Conservation (phyloP, 2,329 filamentous ascomycete species). For the Aspergillus felis region DNA sequence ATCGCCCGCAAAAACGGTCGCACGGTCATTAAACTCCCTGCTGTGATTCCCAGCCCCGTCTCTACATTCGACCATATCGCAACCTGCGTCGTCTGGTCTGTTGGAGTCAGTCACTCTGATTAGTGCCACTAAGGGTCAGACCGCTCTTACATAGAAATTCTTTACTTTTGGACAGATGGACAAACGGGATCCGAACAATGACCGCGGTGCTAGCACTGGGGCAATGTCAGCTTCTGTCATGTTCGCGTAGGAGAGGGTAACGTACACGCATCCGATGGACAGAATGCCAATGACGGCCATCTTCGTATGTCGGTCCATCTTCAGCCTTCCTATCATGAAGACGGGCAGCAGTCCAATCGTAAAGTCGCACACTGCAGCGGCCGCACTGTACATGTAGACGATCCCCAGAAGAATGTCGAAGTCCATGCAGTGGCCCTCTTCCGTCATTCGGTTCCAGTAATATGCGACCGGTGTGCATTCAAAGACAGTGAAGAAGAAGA, state of each 20-base stretch:
- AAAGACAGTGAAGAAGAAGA: constrained; percentile 48
- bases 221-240: background rate
- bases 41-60: background rate
- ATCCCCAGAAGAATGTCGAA: constrained; percentile 23
- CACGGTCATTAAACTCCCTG: background rate
- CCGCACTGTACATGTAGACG: constrained; percentile 25
- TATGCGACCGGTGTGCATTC: constrained; percentile 48
- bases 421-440: constrained; percentile 39
- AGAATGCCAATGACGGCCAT: background rate
- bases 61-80: background rate
- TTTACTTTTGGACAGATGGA: background rate
- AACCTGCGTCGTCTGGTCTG: background rate
- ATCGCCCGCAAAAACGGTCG: background rate
- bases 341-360: constrained; percentile 48
- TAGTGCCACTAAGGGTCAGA: background rate
- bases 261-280: background rate
- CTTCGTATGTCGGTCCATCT: background rate
- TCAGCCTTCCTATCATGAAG: background rate
- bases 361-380: constrained; percentile 42
- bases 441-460: constrained; percentile 42
- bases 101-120: background rate
- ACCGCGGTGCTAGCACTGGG: background rate
- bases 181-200: background rate
- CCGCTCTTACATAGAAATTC: background rate
- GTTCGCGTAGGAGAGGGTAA: background rate